A percentile compares a stretch with the other conserved stretches of the same genome.
These are phyloP conservation scores for Podosphaera xanthii DNA, from an alignment of 2,329 filamentous ascomycete genomes.

Conservation along the genomic window DNA sequence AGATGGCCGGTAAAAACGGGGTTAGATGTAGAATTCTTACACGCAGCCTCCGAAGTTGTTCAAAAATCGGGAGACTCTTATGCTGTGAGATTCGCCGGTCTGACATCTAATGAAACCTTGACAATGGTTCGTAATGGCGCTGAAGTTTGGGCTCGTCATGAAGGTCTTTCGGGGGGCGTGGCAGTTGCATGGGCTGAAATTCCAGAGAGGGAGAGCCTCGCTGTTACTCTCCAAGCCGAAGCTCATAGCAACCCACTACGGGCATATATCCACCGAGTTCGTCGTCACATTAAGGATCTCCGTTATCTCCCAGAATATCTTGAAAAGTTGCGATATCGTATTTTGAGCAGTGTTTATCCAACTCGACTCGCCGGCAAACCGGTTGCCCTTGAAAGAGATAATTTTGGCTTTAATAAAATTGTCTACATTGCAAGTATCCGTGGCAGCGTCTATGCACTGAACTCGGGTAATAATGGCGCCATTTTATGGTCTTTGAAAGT, in stretches of 20 bases:
- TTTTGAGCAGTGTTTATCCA: conserved; percentile 35
- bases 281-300: conserved; percentile 59
- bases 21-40: conserved; percentile 26
- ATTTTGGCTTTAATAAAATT: conserved; percentile 75
- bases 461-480: conserved; percentile 49
- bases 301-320: conserved; percentile 54
- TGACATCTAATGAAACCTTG: conserved; percentile 53
- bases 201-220: conserved; percentile 49
- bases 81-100: conserved; percentile 55
- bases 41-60: conserved; percentile 64
- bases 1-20: conserved; percentile 40
- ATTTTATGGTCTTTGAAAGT: conserved; percentile 55
- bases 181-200: conserved; percentile 64
- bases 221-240: conserved; percentile 64
- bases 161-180: conserved; percentile 59
- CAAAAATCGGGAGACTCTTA: conserved; percentile 42
- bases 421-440: conserved; percentile 58
- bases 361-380: conserved; percentile 27
- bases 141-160: conserved; percentile 55
- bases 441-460: conserved; percentile 59
- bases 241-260: conserved; percentile 56
- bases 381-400: conserved; percentile 36
- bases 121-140: conserved; percentile 64
- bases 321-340: conserved; percentile 39
- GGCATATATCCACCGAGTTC: conserved; percentile 76